Evolutionary conservation across 805 yeast species (phyloP).

Genomic region (Nakazawaea holstii): DNA sequence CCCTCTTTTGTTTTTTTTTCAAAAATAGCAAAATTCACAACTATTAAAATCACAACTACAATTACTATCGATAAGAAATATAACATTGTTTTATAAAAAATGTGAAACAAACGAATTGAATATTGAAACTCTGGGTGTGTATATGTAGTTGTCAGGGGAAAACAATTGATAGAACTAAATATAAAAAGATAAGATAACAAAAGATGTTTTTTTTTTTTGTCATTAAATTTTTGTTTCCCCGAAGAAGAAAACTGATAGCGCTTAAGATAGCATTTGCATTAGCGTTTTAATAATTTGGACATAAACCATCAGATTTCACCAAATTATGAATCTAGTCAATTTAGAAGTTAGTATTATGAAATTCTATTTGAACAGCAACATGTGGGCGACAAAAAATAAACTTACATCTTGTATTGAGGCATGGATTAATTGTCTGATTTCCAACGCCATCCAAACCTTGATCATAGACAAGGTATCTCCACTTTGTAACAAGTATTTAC

Average conservation of each 20-base stretch:
- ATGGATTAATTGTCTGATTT: constrained; percentile 78
- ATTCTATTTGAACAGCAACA: not conserved
- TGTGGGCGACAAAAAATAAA: constrained; percentile 15
- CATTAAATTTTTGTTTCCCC: too few species aligned
- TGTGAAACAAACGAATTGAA: too few species aligned
- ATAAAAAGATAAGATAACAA: too few species aligned
- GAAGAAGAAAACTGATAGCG: not conserved
- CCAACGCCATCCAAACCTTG: constrained; percentile 87
- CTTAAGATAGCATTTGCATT: not conserved
- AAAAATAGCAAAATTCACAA: too few species aligned
- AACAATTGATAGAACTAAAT: too few species aligned
- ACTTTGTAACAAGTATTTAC: constrained; percentile 48
- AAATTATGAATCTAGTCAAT: constrained; percentile 37
- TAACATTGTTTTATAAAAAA: too few species aligned
- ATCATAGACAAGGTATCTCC: constrained; percentile 72
- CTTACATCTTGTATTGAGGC: constrained; percentile 78
- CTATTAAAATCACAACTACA: too few species aligned
- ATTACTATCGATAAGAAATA: too few species aligned
- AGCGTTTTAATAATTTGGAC: constrained; percentile 48
- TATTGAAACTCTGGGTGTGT: too few species aligned
- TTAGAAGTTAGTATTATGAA: not conserved
- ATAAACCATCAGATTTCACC: constrained; percentile 59
- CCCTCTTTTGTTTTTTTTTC: too few species aligned
- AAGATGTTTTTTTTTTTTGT: too few species aligned
- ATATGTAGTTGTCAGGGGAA: too few species aligned